Evolutionary conservation across 225 moss, liverwort and hornwort species (phyloP), one percentile per base, ranked within the genome.

Genomic region (Thuidium tamariscinum): DNA sequence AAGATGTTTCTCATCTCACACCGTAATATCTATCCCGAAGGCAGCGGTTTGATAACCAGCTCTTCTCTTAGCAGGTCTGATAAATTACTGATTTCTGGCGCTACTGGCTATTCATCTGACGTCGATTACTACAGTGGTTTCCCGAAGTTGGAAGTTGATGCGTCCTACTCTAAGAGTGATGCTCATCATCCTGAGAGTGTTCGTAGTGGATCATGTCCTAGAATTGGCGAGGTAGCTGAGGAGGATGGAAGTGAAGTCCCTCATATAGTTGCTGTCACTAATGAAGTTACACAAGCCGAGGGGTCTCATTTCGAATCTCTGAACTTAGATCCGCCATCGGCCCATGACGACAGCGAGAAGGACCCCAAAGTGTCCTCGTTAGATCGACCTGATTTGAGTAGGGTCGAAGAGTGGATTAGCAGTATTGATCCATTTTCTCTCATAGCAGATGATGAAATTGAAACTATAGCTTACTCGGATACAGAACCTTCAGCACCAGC

Each of bases 361-460:
- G 74, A 82, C 52, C 37, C 39, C 2, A 84, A 90, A 85, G 85
- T 60, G 56, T 83, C 87, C 61, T 22, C 63, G 25, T 62, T 77
- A 26, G 89, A 84, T 46, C 94, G 87, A 81, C 83, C 90, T 39
- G 93, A 93, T 69, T 80, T 92, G 81, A 92, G 89, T 65, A 90
- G 97, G 57, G 95, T 98, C 39, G 95, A 95, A 85, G 95, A 98
- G 87, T 96, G 98, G 98, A 93, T 98, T 41, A 94, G 85, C 69
- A 95, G 51, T 67, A 91, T 96, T 49, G 94, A 93, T 83, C 77
- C 89, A 65, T 76, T 89, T 59, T 81, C 87, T 36, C 74, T 93
- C 49, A 59, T 88, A 72, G 87, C 69, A n/a, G 95, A 90, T 5
- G 94, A 94, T 46, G 95, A 93, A 57, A 79, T 83, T 76, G 94